phyloP scores from a whole-genome alignment of 352 stramenopile genomes.

The Blastocystis hominis region DNA sequence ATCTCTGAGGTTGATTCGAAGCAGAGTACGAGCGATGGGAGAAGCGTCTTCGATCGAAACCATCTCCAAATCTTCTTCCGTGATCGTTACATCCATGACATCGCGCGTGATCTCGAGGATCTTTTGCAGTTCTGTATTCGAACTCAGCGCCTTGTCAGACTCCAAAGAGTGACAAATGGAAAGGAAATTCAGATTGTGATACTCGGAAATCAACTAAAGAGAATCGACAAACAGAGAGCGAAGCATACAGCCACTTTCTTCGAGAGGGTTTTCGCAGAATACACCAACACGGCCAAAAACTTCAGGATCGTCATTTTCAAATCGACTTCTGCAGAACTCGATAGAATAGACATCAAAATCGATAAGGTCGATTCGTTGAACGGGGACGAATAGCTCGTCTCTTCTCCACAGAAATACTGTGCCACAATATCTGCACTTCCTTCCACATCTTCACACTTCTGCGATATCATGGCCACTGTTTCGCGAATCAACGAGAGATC shows the following conservation, averaged over 20 bases:
- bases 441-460: conserved; percentile 10
- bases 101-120: conserved; percentile 14
- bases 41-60: not conserved
- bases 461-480: not conserved
- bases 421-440: not conserved
- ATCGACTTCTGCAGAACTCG: not conserved
- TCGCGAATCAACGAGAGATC: not conserved
- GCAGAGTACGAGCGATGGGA: not conserved
- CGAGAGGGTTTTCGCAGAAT: not conserved
- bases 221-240: not conserved
- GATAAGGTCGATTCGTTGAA: not conserved
- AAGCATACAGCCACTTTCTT: not conserved
- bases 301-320: conserved; percentile 5
- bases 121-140: not conserved
- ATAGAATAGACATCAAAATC: not conserved
- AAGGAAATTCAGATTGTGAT: not conserved
- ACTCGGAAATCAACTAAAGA: not conserved
- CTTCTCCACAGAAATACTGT: not conserved
- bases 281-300: conserved; percentile 33
- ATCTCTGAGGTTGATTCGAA: not conserved
- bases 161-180: not conserved
- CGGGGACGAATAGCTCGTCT: not conserved
- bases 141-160: not conserved
- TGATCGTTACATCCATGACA: conserved; percentile 42
- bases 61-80: conserved; percentile 1